Conservation (phyloP, 2,329 filamentous ascomycete genomes). For the Dothiorella sarmentorum region DNA sequence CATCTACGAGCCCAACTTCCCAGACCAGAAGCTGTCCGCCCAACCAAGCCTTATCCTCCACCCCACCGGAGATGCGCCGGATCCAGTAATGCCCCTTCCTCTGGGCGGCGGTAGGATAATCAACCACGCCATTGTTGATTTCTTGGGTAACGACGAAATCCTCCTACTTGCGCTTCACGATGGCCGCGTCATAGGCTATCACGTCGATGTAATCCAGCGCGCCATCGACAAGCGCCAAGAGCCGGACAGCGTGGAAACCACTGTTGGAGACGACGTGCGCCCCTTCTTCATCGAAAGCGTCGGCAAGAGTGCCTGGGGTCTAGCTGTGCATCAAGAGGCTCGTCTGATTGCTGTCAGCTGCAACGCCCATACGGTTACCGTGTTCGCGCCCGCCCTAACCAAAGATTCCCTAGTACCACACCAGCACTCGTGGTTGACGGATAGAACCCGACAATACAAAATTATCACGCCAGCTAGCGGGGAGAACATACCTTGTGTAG, state of each 20-base stretch:
- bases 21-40: slow-evolving; percentile 37
- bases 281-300: slow-evolving; percentile 76
- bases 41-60: slow-evolving; percentile 38
- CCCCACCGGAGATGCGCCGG: slow-evolving; percentile 33
- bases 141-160: slow-evolving; percentile 46
- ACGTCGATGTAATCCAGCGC: slow-evolving; percentile 29
- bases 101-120: slow-evolving; percentile 33
- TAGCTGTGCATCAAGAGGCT: slow-evolving; percentile 77
- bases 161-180: slow-evolving; percentile 56
- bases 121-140: slow-evolving; percentile 43
- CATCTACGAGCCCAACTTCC: slow-evolving; percentile 44
- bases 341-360: slow-evolving; percentile 81
- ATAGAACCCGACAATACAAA: slow-evolving; percentile 1
- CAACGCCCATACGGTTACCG: slow-evolving; percentile 61
- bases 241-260: slow-evolving; percentile 14
- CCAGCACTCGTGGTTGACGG: not conserved
- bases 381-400: slow-evolving; percentile 58
- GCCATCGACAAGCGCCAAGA: slow-evolving; percentile 22
- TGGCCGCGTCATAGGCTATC: slow-evolving; percentile 50
- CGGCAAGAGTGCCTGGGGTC: slow-evolving; percentile 77
- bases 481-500: slow-evolving; percentile 56
- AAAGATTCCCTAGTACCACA: slow-evolving; percentile 13
- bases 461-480: slow-evolving; percentile 14
- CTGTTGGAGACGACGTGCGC: slow-evolving; percentile 43
- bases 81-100: slow-evolving; percentile 19